phyloP scores from a whole-genome alignment of 1,139 yeast species.

The Pichia sp. region DNA sequence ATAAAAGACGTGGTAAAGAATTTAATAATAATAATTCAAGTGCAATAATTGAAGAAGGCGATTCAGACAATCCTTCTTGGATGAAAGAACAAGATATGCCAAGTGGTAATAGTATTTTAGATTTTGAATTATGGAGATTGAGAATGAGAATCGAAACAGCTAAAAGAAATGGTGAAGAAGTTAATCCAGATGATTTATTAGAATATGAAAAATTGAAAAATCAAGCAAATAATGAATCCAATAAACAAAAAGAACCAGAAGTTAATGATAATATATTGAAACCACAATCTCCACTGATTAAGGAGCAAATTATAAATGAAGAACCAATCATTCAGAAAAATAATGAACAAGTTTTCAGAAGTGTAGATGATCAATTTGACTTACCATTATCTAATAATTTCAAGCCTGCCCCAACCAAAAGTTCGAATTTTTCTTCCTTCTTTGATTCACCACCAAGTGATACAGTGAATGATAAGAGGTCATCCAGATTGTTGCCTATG shows the following conservation, averaged over 20 bases:
- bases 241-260: not conserved
- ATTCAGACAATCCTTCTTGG: conserved; percentile 51
- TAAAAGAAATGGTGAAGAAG: conserved; percentile 42
- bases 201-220: conserved; percentile 16
- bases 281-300: not conserved
- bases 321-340: not conserved
- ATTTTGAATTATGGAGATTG: conserved; percentile 66
- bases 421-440: conserved; percentile 24
- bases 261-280: not conserved
- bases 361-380: conserved; percentile 13
- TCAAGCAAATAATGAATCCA: conserved; percentile 6
- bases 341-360: not conserved
- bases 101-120: conserved; percentile 52
- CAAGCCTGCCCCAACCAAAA: not conserved
- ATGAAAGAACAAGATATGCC: conserved; percentile 37
- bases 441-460: conserved; percentile 13
- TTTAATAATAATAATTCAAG: conserved; percentile 1
- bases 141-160: conserved; percentile 54
- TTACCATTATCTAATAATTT: conserved; percentile 1
- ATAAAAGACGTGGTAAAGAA: conserved; percentile 16
- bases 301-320: not conserved
- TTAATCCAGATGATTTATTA: conserved; percentile 29
- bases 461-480: conserved; percentile 7
- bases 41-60: conserved; percentile 27
- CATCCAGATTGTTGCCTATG: conserved; percentile 22